Evolutionary conservation across 148 eudicot genomes (phyloP), one percentile per base, ranked within the genome.

Genomic region (Camellia granthamiana): DNA sequence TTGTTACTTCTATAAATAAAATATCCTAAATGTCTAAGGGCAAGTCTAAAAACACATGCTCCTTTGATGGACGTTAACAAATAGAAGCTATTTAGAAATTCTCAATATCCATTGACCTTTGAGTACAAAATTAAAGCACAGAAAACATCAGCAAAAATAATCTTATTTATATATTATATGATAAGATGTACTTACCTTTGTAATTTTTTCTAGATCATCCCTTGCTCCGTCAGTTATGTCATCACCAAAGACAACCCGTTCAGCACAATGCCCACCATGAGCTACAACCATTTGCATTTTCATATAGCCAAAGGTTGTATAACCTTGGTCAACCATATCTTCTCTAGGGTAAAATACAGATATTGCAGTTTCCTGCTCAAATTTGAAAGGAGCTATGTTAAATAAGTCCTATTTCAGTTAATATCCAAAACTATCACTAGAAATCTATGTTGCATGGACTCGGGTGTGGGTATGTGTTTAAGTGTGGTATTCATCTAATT

Each of bases 261-360:
- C 97, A 77, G 98, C 97, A 85, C 97, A 95, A 60, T 90, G 95
- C 30, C 97, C 97, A 68, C 97, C 98, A 85, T 95, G 98, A 77
- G 97, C 95, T 61, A 92, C 97, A 74, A 95, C 92, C 98, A 95
- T 95, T 89, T 95, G 98, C 98, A 95, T 95, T 88, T 90, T 88
- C 95, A 95, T 87, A 86, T 95, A 95, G 80, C 98, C 97, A 84
- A 92, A 88, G 64, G 98, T 95, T 61, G 95, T 88, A 78, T 90
- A 90, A 38, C 94, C 94, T 84, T 87, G 95, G 81, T 91, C 92
- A 62, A 92, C 86, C 88, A 86, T 89, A 76, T 92, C 97, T 85
- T 95, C 98, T 85, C 98, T 88, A 14, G 98, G 95, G 83, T 95
- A 95, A 76, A 92, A 95, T 77, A 95, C 93, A 75, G 98, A 95